Base-by-base conservation (phyloP, 805 yeast genomes). In the Ogataea methanolica region DNA sequence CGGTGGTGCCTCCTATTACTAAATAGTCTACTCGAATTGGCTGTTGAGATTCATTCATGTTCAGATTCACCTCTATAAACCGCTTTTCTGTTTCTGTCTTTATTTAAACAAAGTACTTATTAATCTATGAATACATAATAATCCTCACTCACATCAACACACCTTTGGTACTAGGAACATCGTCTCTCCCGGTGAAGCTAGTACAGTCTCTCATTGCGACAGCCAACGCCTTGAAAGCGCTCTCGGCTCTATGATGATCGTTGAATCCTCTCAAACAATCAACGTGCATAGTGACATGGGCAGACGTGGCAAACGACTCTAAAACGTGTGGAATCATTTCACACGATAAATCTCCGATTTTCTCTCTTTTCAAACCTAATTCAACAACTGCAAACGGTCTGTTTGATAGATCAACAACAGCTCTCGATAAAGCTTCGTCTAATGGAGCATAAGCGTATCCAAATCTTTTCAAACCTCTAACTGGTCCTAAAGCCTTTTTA, bases 261-360 rank as follows among this genome's bases (percentile, higher is more conserved):
- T 94, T 94, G 66, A 79, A 80, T 0, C 99, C 99, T 56, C 97
- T 76, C 48, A 94, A 63, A 66, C 96, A 88, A 68, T 94, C 99
- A 34, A 94, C 96, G 62, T 94, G 99, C 61, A 94, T 62, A 1
- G 99, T 94, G 46, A 94, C 77, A 50, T 85, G 85, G 1, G 97
- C 96, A 37, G 87, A 88, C 59, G 86, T 88, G 3, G 98, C 97
- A 72, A 94, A 94, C 58, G 96, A 85, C 67, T 90, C 96, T 52
- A 94, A 65, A 42, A 94, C 91, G 66, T 94, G 99, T n/a, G 97
- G 97, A 54, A 94, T 85, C 99, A 94, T 94, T 70, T 94, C 99
- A 60, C 94, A 81, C 35, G 90, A 80, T 44, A 94, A 75, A 60
- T 88, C 96, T 45, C 99, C 99, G 57, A 94, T 82, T 65, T 85